Conservation (phyloP, 2,329 filamentous ascomycete genomes). For the Massarina eburnea region DNA sequence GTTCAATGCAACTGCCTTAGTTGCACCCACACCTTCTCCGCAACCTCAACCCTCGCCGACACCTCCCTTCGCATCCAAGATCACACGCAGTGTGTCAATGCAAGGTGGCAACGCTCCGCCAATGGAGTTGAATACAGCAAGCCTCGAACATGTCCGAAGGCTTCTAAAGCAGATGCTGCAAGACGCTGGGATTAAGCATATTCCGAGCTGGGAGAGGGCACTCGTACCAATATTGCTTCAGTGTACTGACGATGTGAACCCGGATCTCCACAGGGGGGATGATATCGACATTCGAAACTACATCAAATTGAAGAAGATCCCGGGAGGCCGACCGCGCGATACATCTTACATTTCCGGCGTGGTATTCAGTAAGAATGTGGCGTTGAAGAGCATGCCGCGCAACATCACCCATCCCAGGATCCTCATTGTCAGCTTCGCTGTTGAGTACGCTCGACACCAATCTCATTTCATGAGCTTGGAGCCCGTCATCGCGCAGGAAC, state of each 20-base stretch:
- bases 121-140: conserved; percentile 84
- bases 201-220: conserved; percentile 82
- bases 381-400: conserved; percentile 92
- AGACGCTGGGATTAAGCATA: conserved; percentile 72
- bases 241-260: conserved; percentile 92
- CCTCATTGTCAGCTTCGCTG: conserved; percentile 88
- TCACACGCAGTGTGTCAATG: conserved; percentile 78
- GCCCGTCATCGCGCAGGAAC: conserved; percentile 93
- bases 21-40: conserved; percentile 23
- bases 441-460: conserved; percentile 92
- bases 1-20: conserved; percentile 27
- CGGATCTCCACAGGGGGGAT: conserved; percentile 85
- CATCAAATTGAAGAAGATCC: conserved; percentile 95
- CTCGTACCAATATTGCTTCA: conserved; percentile 86
- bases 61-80: conserved; percentile 37
- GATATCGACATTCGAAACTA: conserved; percentile 98
- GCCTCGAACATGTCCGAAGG: conserved; percentile 82
- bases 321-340: conserved; percentile 84
- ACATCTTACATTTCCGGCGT: conserved; percentile 96
- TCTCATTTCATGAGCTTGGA: conserved; percentile 98
- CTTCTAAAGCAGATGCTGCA: conserved; percentile 80
- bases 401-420: conserved; percentile 83
- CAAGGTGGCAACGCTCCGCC: conserved; percentile 71
- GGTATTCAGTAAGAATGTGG: conserved; percentile 96
- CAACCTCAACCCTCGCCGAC: conserved; percentile 30